phyloP scores from a whole-genome alignment of 352 stramenopile genomes.

The Pythium dissotocum region DNA sequence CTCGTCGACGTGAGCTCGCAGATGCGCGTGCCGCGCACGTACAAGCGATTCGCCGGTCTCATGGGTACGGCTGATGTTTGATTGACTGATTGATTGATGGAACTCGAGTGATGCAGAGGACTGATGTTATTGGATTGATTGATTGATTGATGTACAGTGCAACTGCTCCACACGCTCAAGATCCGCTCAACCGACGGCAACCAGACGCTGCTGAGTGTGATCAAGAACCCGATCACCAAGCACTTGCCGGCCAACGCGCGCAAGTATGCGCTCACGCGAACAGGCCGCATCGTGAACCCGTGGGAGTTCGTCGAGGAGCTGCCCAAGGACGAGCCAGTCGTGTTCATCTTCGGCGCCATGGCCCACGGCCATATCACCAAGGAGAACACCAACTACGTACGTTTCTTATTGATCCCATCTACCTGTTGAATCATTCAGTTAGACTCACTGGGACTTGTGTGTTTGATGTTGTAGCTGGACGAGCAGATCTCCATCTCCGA shows the following conservation, averaged over 20 bases:
- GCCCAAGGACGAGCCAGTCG: slow-evolving; percentile 90
- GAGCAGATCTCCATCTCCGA: slow-evolving; percentile 97
- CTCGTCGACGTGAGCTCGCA: slow-evolving; percentile 98
- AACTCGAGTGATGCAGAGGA: not conserved
- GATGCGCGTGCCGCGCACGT: slow-evolving; percentile 98
- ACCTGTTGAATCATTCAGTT: too few species aligned
- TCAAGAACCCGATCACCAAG: slow-evolving; percentile 99
- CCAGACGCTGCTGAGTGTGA: slow-evolving; percentile 98
- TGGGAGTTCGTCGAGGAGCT: slow-evolving; percentile 93
- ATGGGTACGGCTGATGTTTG: slow-evolving; percentile 74
- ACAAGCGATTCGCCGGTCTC: slow-evolving; percentile 97
- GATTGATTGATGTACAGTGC: slow-evolving; percentile 72
- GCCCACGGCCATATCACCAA: slow-evolving; percentile 95
- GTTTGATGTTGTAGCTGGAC: slow-evolving; percentile 58
- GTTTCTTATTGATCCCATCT: slow-evolving; percentile 14
- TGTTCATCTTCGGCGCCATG: slow-evolving; percentile 98
- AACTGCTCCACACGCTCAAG: slow-evolving; percentile 99
- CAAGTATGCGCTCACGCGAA: slow-evolving; percentile 95
- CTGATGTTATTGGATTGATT: slow-evolving; percentile 7
- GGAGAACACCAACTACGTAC: slow-evolving; percentile 96
- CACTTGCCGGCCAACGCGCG: slow-evolving; percentile 95
- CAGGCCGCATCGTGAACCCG: slow-evolving; percentile 94
- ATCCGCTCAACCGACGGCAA: slow-evolving; percentile 97
- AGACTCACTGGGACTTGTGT: not conserved
- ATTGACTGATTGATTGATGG: not conserved